These are phyloP conservation scores for Anethum foeniculum DNA, from an alignment of 140 eudicot genomes.

Conservation along the genomic window DNA sequence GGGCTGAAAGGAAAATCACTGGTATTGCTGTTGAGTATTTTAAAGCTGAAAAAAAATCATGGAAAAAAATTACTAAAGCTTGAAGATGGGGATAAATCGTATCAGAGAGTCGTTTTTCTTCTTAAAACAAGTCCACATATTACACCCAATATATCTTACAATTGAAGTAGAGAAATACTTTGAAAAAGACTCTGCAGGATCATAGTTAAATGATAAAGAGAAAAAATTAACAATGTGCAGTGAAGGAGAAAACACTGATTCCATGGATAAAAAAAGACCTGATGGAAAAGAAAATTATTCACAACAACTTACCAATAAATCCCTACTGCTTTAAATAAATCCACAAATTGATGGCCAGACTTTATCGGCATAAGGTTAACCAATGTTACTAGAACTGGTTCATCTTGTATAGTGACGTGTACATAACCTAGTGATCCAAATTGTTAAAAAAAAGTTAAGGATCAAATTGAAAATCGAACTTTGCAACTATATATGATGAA, in stretches of 20 bases:
- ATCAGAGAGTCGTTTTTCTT: background rate
- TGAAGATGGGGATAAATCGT: background rate
- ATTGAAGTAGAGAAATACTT: background rate
- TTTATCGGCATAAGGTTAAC: background rate
- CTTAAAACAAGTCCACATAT: background rate
- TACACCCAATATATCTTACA: background rate
- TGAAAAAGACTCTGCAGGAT: background rate
- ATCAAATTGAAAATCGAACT: background rate
- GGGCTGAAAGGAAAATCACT: conserved; percentile 86
- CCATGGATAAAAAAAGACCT: background rate
- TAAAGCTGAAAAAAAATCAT: conserved; percentile 52
- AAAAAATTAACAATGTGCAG: background rate
- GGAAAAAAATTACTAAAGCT: background rate
- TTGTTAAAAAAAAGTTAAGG: background rate
- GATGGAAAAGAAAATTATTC: background rate
- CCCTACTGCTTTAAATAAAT: background rate
- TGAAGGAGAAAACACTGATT: background rate
- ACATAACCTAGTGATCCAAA: background rate
- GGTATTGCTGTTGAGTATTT: conserved; percentile 94
- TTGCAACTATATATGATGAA: background rate
- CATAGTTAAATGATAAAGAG: background rate
- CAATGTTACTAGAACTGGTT: background rate
- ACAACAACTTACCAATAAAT: background rate
- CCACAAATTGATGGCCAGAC: background rate
- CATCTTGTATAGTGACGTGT: background rate